These are phyloP conservation scores for Klebsormidium nitens DNA, from an alignment of 139 green algal species.

Conservation along the genomic window DNA sequence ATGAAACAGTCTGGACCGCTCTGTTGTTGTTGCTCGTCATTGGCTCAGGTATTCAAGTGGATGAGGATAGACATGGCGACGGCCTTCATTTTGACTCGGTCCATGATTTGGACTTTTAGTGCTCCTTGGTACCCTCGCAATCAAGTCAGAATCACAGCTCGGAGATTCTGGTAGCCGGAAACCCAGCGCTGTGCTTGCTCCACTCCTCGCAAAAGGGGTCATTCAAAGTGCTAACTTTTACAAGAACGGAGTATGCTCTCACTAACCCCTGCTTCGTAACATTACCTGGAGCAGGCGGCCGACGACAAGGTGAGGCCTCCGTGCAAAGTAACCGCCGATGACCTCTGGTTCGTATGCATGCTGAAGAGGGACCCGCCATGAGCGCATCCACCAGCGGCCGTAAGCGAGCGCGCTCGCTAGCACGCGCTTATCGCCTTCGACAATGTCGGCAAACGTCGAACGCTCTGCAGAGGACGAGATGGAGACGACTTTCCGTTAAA, in stretches of 20 bases:
- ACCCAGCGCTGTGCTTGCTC: background rate
- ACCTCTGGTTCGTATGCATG: conserved; percentile 7
- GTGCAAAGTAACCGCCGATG: conserved; percentile 16
- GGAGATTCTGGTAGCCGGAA: background rate
- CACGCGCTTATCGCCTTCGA: too few relatives aligned
- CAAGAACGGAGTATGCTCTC: background rate
- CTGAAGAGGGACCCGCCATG: conserved; percentile 16
- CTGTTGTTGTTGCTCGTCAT: too few relatives aligned
- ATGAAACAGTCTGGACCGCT: too few relatives aligned
- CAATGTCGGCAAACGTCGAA: too few relatives aligned
- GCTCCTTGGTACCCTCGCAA: background rate
- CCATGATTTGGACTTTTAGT: background rate
- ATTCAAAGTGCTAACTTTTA: background rate
- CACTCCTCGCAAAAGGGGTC: background rate
- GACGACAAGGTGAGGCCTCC: conserved; percentile 17
- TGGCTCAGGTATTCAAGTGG: too few relatives aligned
- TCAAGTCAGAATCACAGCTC: background rate
- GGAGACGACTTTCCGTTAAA: too few relatives aligned
- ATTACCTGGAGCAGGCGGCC: conserved; percentile 24
- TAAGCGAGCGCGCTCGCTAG: too few relatives aligned
- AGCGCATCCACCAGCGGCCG: background rate
- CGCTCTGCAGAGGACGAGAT: too few relatives aligned
- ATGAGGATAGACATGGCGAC: too few relatives aligned
- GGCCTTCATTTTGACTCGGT: too few relatives aligned
- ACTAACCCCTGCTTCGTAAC: background rate